Evolutionary conservation across 2,329 filamentous ascomycete species (phyloP), one percentile per base, ranked within the genome.

Genomic region (Trichoderma aggressivum): DNA sequence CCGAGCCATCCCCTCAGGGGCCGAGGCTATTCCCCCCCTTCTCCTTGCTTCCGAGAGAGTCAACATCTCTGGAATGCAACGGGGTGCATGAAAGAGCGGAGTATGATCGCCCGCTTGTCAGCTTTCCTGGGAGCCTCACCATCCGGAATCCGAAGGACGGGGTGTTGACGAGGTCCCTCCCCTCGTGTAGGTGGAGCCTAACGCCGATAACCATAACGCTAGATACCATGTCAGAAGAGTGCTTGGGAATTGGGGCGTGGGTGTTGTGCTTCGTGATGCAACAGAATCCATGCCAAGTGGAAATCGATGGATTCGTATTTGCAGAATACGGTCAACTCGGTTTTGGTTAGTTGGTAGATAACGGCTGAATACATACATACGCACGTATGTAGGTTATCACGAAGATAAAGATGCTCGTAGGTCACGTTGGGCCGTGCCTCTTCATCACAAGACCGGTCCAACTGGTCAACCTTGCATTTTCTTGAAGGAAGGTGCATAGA

Each of bases 71-170:
- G 18, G 18, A 24, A 59, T 34, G 56, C 24, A 34, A 59, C 21
- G 56, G 66, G 28, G 66, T 69, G 56, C 55, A 50, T 60, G 18
- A 34, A 36, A 53, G 56, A 60, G 66, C 66, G 66, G 56, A 69
- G 66, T 16, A 36, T 50, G 66, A 69, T 69, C 56, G 56, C 56
- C 66, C 56, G 30, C 56, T 61, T 69, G 56, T 47, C 28, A 61
- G 66, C 39, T 61, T 69, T 53, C 28, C 39, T 56, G n/a, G 55
- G 65, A 60, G 55, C 55, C 55, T 69, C 56, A 69, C 24, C 21
- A 69, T 26, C 65, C 65, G 55, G 12, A 60, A 60, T 59, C 66
- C 28, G 66, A 53, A 53, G 53, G 53, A 58, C 24, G 47, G 53
- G 53, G 50, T n/a, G 14, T 56, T 26, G 32, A 24, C 30, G 47